Evolutionary conservation across 1,139 yeast genomes (phyloP).

Genomic region (Taphrina populina): DNA sequence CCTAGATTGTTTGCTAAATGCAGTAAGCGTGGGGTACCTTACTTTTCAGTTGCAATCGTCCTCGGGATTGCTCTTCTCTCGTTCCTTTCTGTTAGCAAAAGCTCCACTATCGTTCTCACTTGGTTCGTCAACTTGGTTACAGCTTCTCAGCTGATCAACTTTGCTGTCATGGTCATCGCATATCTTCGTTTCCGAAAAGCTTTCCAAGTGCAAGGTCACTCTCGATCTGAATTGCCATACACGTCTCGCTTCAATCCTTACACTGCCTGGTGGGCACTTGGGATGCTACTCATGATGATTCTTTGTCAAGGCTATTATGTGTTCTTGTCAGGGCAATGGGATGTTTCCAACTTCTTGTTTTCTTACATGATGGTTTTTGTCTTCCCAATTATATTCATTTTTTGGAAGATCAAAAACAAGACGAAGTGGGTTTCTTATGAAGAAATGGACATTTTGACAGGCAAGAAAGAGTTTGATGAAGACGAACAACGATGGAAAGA

Average conservation of each 20-base stretch:
- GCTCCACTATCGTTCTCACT: constrained; percentile 69
- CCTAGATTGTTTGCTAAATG: constrained; percentile 58
- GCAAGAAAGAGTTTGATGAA: constrained; percentile 33
- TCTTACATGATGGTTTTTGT: constrained; percentile 47
- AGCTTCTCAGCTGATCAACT: constrained; percentile 56
- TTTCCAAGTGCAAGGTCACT: constrained; percentile 37
- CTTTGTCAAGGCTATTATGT: constrained; percentile 66
- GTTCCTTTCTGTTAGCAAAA: constrained; percentile 62
- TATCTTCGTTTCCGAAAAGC: constrained; percentile 41
- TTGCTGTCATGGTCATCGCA: constrained; percentile 54
- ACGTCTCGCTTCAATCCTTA: constrained; percentile 60
- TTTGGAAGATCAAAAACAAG: constrained; percentile 35
- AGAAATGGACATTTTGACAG: constrained; percentile 24
- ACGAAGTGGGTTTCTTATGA: constrained; percentile 21
- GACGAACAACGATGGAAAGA: constrained; percentile 32
- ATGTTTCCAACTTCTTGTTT: constrained; percentile 65
- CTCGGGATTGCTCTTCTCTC: constrained; percentile 55
- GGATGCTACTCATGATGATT: constrained; percentile 59
- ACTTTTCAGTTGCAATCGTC: constrained; percentile 51
- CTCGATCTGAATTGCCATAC: constrained; percentile 40
- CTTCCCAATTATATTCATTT: constrained; percentile 53
- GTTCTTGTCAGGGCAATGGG: constrained; percentile 47
- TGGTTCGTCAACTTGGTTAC: constrained; percentile 82
- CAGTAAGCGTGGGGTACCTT: constrained; percentile 59
- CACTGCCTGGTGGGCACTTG: constrained; percentile 49